Evolutionary conservation across 805 yeast species (phyloP), one percentile per base, ranked within the genome.

Genomic region (Ogataea nakhonphanomensis): DNA sequence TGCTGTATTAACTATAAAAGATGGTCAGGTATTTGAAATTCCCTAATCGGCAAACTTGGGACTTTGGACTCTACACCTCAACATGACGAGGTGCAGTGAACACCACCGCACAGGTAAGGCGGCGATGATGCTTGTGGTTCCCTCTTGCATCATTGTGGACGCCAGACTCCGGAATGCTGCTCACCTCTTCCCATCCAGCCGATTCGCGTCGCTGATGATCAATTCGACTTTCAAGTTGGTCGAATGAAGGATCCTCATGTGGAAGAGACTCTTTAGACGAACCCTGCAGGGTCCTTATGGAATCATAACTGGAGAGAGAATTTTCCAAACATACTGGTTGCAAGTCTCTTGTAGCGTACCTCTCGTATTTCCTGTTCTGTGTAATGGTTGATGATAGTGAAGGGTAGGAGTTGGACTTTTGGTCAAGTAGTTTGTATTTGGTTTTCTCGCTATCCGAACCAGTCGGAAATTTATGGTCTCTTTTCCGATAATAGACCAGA

Each of bases 71-170:
- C 20, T 17, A 17, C 20, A 5, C 20, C 20, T 17, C 20, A 17
- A 17, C 5, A 17, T 17, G 20, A 17, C 20, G 20, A 17, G 20
- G 20, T 17, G 20, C 5, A 4, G 20, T 17, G 5, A 17, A 17
- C 5, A 17, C 20, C 20, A 73, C 54, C 0, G 79, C 78, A 30
- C 74, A 66, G 0, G 76, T 65, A n/a, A 69, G 61, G 27, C 75
- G 54, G 32, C 78, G 46, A 26, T 62, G 64, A 49, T 73, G 79
- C 27, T 60, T 54, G 8, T 21, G 31, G 13, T 21, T 23, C 20
- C 33, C 13, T n/a, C 20, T 13, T 9, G 13, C 12, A 14, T 29
- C 35, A 8, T 27, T 23, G n/a, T 15, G 27, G 26, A 10, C 25
- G 28, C 14, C 20, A 17, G 20, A 17, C 20, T 17, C 20, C 5